A percentile compares a stretch with the other conserved stretches of the same genome.
These are phyloP conservation scores for Schizosaccharomyces versatilis DNA, from an alignment of 1,139 yeast genomes.

Conservation along the genomic window DNA sequence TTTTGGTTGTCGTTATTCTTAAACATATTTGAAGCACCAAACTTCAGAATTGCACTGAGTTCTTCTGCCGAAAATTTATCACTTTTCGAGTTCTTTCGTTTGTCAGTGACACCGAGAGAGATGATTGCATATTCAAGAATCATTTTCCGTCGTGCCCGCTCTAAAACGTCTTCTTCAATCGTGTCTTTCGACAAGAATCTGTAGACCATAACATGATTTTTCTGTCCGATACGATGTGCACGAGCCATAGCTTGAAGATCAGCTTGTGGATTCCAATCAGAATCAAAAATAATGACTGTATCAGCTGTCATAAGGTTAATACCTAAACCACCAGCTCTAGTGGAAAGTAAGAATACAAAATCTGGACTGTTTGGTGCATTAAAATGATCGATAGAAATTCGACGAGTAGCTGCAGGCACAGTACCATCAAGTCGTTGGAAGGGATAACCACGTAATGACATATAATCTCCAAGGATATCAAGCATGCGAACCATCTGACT, in stretches of 20 bases:
- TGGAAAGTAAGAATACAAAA: constrained; percentile 71
- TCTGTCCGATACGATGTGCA: constrained; percentile 97
- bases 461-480: constrained; percentile 84
- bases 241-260: constrained; percentile 98
- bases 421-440: constrained; percentile 95
- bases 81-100: constrained; percentile 13
- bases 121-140: constrained; percentile 92
- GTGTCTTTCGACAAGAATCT: constrained; percentile 93
- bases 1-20: constrained; percentile 78
- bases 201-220: constrained; percentile 80
- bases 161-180: constrained; percentile 89
- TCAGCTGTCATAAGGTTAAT: constrained; percentile 97
- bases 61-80: constrained; percentile 57
- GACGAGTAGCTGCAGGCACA: constrained; percentile 77
- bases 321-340: constrained; percentile 98
- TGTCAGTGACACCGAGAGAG: constrained; percentile 79
- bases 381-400: constrained; percentile 88
- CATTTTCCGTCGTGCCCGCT: constrained; percentile 94
- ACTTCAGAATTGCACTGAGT: constrained; percentile 75
- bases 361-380: constrained; percentile 86
- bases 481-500: constrained; percentile 90
- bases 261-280: constrained; percentile 98
- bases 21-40: constrained; percentile 98
- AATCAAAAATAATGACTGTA: constrained; percentile 88
- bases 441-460: constrained; percentile 68